Percentiles rank a stretch among this genome's conserved stretches.
phyloP scores from a whole-genome alignment of 345 rosid species.

The Brassica nigra region DNA sequence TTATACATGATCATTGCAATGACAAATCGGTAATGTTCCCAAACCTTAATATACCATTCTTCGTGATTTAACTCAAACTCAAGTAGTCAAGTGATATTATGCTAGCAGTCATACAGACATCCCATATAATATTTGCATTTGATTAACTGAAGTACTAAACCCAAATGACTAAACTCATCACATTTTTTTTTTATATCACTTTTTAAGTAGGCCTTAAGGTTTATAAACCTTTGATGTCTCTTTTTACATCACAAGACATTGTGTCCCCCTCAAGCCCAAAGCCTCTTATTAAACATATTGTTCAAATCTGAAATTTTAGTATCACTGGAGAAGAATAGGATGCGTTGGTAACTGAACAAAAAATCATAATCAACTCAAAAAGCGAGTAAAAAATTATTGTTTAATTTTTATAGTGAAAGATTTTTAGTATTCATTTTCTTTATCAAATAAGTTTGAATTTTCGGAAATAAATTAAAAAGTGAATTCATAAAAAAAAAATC shows the following conservation, averaged over 20 bases:
- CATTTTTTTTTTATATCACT: not conserved
- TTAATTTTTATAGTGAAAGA: too few relatives aligned
- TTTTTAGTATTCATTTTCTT: not conserved
- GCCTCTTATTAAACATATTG: not conserved
- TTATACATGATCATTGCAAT: too few relatives aligned
- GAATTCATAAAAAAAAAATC: not conserved
- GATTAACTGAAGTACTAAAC: not conserved
- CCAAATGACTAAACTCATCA: not conserved
- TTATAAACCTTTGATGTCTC: not conserved
- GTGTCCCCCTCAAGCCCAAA: not conserved
- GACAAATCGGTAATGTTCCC: not conserved
- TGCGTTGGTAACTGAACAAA: not conserved
- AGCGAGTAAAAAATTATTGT: too few relatives aligned
- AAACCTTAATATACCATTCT: not conserved
- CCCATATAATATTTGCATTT: not conserved
- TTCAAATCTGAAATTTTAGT: not conserved
- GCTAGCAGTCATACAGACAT: not conserved
- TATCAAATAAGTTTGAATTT: not conserved
- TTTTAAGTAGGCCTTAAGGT: not conserved
- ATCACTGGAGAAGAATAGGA: not conserved
- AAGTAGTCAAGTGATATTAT: not conserved
- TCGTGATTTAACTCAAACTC: not conserved
- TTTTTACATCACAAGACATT: not conserved
- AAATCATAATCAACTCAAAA: too few relatives aligned
- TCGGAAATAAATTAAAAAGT: not conserved